These are phyloP conservation scores for Blastobotrys indianensis DNA, from an alignment of 1,139 yeast species.

Conservation along the genomic window DNA sequence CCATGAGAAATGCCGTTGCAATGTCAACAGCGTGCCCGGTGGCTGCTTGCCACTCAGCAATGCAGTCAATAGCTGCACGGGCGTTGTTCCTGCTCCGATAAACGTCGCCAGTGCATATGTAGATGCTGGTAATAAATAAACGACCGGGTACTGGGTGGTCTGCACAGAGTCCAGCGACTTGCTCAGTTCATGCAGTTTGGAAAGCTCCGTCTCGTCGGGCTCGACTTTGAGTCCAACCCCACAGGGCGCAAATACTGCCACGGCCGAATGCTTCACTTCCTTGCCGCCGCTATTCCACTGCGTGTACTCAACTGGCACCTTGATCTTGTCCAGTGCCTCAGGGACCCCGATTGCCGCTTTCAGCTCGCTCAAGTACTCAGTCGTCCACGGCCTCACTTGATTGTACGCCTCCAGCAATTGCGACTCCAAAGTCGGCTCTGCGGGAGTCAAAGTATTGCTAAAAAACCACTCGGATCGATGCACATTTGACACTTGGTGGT, in stretches of 20 bases:
- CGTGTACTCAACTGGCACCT: slow-evolving; percentile 23
- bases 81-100: slow-evolving; percentile 20
- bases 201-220: slow-evolving; percentile 3
- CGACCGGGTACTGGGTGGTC: slow-evolving; percentile 20
- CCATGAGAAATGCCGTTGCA: slow-evolving; percentile 30
- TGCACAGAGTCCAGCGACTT: slow-evolving; percentile 7
- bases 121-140: slow-evolving; percentile 21
- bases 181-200: slow-evolving; percentile 4
- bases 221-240: slow-evolving; percentile 10
- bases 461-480: slow-evolving; percentile 35
- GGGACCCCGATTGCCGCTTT: slow-evolving; percentile 31
- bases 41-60: slow-evolving; percentile 29
- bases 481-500: slow-evolving; percentile 27
- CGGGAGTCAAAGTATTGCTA: slow-evolving; percentile 31
- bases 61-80: slow-evolving; percentile 22
- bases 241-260: slow-evolving; percentile 30
- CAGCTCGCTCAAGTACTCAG: slow-evolving; percentile 30
- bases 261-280: slow-evolving; percentile 18
- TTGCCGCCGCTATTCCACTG: slow-evolving; percentile 16
- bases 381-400: slow-evolving; percentile 32
- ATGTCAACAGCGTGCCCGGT: slow-evolving; percentile 24
- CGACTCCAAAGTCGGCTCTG: slow-evolving; percentile 32
- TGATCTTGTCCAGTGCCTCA: slow-evolving; percentile 29
- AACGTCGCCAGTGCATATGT: slow-evolving; percentile 19
- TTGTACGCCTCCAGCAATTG: slow-evolving; percentile 27